These are phyloP conservation scores for Phytophthora chlamydospora DNA, from an alignment of 352 stramenopile species.

Conservation along the genomic window DNA sequence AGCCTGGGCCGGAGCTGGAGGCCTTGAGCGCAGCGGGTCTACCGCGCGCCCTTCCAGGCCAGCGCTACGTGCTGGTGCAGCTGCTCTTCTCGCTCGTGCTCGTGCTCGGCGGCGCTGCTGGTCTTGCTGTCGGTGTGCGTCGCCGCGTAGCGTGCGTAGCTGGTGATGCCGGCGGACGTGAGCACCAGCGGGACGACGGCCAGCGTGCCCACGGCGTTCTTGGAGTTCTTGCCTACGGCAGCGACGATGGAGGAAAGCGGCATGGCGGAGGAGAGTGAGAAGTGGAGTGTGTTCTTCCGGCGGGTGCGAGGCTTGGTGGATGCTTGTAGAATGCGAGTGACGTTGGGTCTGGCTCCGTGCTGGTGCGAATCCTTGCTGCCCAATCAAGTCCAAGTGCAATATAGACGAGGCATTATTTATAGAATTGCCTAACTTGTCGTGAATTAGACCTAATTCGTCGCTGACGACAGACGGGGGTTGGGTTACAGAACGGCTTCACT, in stretches of 20 bases:
- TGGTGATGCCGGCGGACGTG: slow-evolving; percentile 64
- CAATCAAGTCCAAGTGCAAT: no score
- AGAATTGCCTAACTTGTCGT: no score
- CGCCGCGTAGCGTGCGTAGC: slow-evolving; percentile 64
- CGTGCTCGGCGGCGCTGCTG: slow-evolving; percentile 22
- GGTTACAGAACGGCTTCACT: no score
- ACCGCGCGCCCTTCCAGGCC: slow-evolving; percentile 75
- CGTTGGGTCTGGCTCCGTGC: neutral
- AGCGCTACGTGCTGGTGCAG: slow-evolving; percentile 72
- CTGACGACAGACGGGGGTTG: no score
- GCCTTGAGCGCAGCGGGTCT: neutral
- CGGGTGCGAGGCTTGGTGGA: neutral
- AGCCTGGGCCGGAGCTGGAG: neutral
- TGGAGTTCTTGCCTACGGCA: slow-evolving; percentile 47
- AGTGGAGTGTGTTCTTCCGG: neutral
- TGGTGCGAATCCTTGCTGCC: neutral
- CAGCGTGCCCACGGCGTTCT: slow-evolving; percentile 39
- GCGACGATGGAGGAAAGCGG: slow-evolving; percentile 47
- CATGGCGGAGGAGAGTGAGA: slow-evolving; percentile 10
- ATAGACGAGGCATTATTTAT: no score
- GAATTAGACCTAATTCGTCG: no score
- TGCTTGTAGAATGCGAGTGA: slow-evolving; percentile 23
- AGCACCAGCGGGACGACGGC: slow-evolving; percentile 67
- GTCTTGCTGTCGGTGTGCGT: slow-evolving; percentile 44
- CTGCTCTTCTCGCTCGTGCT: slow-evolving; percentile 50